Base-by-base conservation (phyloP, 306 rosid genomes). In the Glycyrrhiza uralensis region DNA sequence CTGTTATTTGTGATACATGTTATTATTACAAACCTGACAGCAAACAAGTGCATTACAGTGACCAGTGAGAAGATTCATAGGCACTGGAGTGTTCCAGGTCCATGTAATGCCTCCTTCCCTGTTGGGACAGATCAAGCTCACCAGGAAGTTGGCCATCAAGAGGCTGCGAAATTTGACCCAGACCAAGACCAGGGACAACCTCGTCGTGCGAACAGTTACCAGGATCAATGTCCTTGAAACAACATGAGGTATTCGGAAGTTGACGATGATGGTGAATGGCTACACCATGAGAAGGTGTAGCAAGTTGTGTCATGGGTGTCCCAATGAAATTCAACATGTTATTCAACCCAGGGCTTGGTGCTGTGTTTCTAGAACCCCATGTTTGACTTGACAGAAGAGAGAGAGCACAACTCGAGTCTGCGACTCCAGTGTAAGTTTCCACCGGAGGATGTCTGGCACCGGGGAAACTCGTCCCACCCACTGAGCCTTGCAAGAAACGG, bases 361-460 rank as follows among this genome's bases (percentile, higher is more conserved):
- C 76, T 64, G 83, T 83, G 84, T 81, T 84, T 85, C 88, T 76
- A 64, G 92, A 84, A 84, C 78, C 90, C 96, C 97, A 90, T 68
- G 96, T 54, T 83, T 93, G 89, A 79, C 80, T 90, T 90, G 98
- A 93, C 98, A 93, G 97, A 93, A 90, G 98, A 88, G 98, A 93
- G 97, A 87, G 98, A 90, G 98, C 98, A 93, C 98, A 87, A 78
- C 83, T 90, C 62, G 93, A 90, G 88, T 88, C 97, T 12, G 89
- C 55, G 78, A 81, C 76, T 60, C 78, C 89, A 17, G 87, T 62
- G 84, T 82, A 76, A 77, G 84, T 85, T 92, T 84, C 96, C 74
- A 84, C 92, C 0, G 89, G 79, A 54, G 87, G 87, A 78, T 85
- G 82, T 60, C 85, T 86, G 2, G 86, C 83, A 63, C 80, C 79